phyloP scores from a whole-genome alignment of 352 stramenopile species.

The Globisporangium nodosum region DNA sequence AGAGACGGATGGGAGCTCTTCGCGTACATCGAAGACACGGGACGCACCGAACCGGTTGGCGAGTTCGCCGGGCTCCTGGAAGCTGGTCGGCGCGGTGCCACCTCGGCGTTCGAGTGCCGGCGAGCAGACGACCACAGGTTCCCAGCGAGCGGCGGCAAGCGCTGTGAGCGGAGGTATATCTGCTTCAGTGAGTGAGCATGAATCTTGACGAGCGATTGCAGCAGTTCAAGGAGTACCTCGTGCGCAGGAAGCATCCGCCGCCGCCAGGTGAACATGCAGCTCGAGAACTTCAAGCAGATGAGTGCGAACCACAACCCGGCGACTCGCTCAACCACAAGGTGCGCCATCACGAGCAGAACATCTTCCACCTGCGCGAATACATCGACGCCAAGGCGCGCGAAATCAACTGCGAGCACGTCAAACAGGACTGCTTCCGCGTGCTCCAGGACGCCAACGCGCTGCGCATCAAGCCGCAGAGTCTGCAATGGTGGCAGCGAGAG shows the following conservation, averaged over 20 bases:
- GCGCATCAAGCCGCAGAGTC: slow-evolving; percentile 44
- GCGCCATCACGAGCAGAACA: slow-evolving; percentile 89
- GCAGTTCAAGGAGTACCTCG: slow-evolving; percentile 13
- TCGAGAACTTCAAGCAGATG: slow-evolving; percentile 77
- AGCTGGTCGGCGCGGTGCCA: slow-evolving; percentile 1
- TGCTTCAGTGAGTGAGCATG: slow-evolving; percentile 9
- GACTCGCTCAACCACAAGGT: slow-evolving; percentile 87
- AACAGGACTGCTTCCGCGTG: slow-evolving; percentile 72
- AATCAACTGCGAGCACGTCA: slow-evolving; percentile 86
- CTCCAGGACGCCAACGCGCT: slow-evolving; percentile 73
- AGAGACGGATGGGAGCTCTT: slow-evolving; percentile 2
- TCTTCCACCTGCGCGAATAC: slow-evolving; percentile 87
- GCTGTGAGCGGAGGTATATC: slow-evolving; percentile 10
- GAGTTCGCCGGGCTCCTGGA: slow-evolving; percentile 7
- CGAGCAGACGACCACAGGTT: slow-evolving; percentile 7
- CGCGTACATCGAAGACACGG: slow-evolving; percentile 13
- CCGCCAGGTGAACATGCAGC: slow-evolving; percentile 66
- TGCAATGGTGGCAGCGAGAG: slow-evolving; percentile 1
- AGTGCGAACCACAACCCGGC: slow-evolving; percentile 66
- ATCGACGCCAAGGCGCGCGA: slow-evolving; percentile 84
- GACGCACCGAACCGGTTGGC: neutral
- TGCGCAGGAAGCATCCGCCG: slow-evolving; percentile 66
- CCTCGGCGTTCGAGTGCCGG: slow-evolving; percentile 9
- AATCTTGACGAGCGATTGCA: neutral
- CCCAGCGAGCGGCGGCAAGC: neutral